Evolutionary conservation across 2,329 filamentous ascomycete genomes (phyloP).

Genomic region (Huntiella decipiens): DNA sequence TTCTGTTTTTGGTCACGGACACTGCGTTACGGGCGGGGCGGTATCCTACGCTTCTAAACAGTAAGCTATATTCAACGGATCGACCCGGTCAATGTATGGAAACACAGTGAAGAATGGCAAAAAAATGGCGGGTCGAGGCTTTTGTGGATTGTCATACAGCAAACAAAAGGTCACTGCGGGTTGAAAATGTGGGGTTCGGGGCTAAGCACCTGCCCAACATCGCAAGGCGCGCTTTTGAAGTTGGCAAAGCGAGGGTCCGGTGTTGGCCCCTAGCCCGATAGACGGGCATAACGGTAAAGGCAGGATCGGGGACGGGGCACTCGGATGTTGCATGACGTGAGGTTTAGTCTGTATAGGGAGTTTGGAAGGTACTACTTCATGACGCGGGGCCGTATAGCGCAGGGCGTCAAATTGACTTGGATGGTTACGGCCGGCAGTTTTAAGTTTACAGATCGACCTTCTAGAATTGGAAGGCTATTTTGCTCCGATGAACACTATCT

Average conservation of each 20-base stretch:
- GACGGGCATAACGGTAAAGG: neutral
- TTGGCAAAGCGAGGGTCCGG: neutral
- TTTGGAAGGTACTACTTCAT: too few relatives aligned
- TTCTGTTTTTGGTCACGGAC: too few relatives aligned
- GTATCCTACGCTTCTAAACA: neutral
- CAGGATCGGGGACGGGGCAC: conserved; percentile 3
- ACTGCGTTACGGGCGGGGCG: too few relatives aligned
- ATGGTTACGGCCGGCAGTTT: too few relatives aligned
- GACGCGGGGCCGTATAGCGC: too few relatives aligned
- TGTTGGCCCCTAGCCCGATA: neutral
- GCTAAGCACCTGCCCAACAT: conserved; percentile 8
- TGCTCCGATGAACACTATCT: too few relatives aligned
- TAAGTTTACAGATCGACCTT: too few relatives aligned
- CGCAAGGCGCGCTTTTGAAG: conserved; percentile 1
- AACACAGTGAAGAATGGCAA: neutral
- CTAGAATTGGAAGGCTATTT: too few relatives aligned
- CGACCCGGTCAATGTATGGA: neutral
- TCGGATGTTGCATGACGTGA: neutral
- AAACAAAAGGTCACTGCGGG: conserved; percentile 1
- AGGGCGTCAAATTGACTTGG: too few relatives aligned
- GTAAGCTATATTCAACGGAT: neutral
- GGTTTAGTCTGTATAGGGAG: too few relatives aligned
- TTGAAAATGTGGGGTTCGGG: neutral
- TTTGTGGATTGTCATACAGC: neutral
- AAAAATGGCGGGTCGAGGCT: neutral